Percentiles rank a stretch among this genome's conserved stretches.
Evolutionary conservation across 1,139 yeast species (phyloP).

Genomic region (Nakaseomyces delphensis): DNA sequence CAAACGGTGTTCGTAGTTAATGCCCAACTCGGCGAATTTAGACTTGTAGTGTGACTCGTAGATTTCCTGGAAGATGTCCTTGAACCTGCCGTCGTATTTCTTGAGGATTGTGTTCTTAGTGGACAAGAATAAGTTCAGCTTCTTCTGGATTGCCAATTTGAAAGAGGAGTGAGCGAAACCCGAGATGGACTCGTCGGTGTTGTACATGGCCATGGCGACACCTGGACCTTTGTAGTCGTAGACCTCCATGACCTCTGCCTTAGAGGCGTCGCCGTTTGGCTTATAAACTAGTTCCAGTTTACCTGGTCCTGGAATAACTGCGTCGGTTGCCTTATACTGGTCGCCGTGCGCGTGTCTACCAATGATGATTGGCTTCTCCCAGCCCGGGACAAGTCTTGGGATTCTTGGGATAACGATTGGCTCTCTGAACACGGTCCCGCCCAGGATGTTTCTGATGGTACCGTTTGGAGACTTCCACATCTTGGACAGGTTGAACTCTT

Average conservation of each 20-base stretch:
- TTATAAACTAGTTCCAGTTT: constrained; percentile 56
- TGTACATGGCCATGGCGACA: constrained; percentile 75
- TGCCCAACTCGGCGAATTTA: constrained; percentile 55
- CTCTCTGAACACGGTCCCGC: constrained; percentile 80
- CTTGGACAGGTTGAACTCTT: constrained; percentile 63
- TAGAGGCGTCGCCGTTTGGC: constrained; percentile 39
- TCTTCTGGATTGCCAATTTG: constrained; percentile 60
- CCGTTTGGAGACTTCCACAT: constrained; percentile 89
- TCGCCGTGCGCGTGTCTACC: constrained; percentile 86
- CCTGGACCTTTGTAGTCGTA: constrained; percentile 55
- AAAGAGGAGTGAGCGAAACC: constrained; percentile 77
- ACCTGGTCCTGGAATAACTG: constrained; percentile 61
- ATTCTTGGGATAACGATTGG: constrained; percentile 70
- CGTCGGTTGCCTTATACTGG: constrained; percentile 74
- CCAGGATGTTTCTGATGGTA: constrained; percentile 70
- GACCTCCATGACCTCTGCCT: constrained; percentile 42
- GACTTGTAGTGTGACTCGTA: constrained; percentile 50
- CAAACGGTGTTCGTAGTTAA: constrained; percentile 73
- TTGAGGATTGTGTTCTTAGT: constrained; percentile 76
- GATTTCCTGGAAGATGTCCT: constrained; percentile 64
- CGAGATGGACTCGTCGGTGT: constrained; percentile 68
- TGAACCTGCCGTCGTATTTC: constrained; percentile 74
- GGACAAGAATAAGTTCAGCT: constrained; percentile 59
- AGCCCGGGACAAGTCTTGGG: constrained; percentile 67
- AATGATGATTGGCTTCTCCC: constrained; percentile 76